Percentiles rank a stretch among this genome's conserved stretches.
phyloP scores from a whole-genome alignment of 2,329 filamentous ascomycete species.

The Thielaviopsis ethacetica region DNA sequence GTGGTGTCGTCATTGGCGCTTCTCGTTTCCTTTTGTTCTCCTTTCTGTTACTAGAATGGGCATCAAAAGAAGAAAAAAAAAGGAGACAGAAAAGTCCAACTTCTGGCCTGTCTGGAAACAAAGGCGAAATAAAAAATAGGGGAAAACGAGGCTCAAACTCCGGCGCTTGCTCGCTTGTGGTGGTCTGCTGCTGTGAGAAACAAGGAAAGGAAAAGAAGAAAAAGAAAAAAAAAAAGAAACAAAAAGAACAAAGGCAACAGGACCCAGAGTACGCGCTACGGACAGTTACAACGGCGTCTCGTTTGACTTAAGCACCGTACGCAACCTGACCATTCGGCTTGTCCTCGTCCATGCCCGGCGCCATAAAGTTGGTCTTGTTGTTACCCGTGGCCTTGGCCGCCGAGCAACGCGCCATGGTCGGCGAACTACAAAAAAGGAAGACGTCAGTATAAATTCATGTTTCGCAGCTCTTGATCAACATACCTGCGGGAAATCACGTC shows the following conservation, averaged over 20 bases:
- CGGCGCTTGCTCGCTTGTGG: neutral
- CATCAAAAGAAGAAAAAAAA: neutral
- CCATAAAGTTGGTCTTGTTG: constrained; percentile 65
- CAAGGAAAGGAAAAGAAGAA: neutral
- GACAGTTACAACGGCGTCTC: neutral
- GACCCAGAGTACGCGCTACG: neutral
- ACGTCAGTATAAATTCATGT: neutral
- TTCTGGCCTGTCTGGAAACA: neutral
- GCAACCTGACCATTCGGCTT: constrained; percentile 44
- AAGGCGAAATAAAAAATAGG: neutral
- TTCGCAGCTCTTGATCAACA: constrained; percentile 19
- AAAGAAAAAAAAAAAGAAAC: neutral
- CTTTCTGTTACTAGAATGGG: neutral
- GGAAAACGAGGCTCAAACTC: neutral
- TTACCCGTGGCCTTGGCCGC: constrained; percentile 76
- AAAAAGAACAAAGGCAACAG: neutral
- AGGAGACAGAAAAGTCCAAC: no score
- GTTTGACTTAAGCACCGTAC: constrained; percentile 33
- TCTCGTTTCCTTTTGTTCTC: neutral
- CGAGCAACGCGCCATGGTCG: constrained; percentile 95
- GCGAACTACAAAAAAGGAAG: constrained; percentile 48
- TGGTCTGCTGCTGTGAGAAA: neutral
- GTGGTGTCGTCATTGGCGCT: neutral
- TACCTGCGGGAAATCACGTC: constrained; percentile 93
- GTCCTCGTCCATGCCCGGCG: constrained; percentile 48